A percentile compares a stretch with the other conserved stretches of the same genome.
phyloP scores from a whole-genome alignment of 805 yeast species.

The Kodamaea leandrae region DNA sequence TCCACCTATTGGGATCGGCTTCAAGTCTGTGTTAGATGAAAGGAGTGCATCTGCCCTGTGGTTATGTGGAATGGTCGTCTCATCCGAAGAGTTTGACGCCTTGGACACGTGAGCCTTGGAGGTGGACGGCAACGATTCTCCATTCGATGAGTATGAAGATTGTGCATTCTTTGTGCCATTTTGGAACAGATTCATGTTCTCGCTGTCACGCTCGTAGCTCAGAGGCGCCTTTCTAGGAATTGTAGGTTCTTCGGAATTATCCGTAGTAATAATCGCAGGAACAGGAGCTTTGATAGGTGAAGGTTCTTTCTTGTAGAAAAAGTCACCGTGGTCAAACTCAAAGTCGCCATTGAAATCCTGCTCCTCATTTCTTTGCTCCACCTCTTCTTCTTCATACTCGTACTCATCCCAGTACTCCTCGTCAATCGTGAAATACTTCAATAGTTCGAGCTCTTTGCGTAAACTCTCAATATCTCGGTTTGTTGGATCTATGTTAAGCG shows the following conservation, averaged over 20 bases:
- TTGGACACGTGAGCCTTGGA: constrained; percentile 4
- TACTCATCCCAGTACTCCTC: constrained; percentile 47
- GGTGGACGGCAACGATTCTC: constrained; percentile 10
- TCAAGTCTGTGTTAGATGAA: constrained; percentile 35
- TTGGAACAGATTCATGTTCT: neutral
- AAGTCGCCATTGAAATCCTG: constrained; percentile 13
- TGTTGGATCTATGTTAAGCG: constrained; percentile 80
- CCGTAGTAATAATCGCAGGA: constrained; percentile 9
- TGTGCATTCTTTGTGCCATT: neutral
- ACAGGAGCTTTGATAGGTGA: neutral
- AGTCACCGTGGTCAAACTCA: constrained; percentile 17
- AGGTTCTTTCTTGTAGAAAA: constrained; percentile 10
- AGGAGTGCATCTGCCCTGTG: constrained; percentile 44
- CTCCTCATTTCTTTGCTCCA: constrained; percentile 20
- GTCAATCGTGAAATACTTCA: constrained; percentile 77
- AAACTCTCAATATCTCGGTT: constrained; percentile 69
- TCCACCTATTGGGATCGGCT: constrained; percentile 41
- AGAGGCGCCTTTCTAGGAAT: too few relatives aligned
- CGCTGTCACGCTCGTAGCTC: constrained; percentile 1
- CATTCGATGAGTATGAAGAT: constrained; percentile 8
- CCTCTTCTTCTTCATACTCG: constrained; percentile 26
- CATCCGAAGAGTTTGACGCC: constrained; percentile 8
- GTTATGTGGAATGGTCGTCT: constrained; percentile 28
- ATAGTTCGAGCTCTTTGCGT: constrained; percentile 55
- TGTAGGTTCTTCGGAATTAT: neutral